A percentile compares a stretch with the other conserved stretches of the same genome.
These are phyloP conservation scores for Salix udensis DNA, from an alignment of 345 rosid genomes.

Conservation along the genomic window DNA sequence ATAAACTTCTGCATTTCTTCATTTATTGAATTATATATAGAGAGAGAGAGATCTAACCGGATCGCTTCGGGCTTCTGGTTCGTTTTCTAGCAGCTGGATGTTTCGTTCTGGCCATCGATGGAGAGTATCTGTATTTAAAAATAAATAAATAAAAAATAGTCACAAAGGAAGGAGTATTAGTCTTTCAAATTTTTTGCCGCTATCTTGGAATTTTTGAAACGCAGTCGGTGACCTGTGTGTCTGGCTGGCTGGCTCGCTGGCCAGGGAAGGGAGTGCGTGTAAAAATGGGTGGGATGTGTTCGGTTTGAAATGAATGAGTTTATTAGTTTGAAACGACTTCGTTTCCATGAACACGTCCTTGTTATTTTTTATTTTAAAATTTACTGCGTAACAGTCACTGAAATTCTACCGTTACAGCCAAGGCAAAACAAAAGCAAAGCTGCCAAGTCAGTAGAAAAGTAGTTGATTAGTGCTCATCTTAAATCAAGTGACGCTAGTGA, in stretches of 20 bases:
- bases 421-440: background rate
- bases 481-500: background rate
- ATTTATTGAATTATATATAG: background rate
- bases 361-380: too few relatives aligned
- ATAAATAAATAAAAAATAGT: too few relatives aligned
- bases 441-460: background rate
- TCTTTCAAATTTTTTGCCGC: slow-evolving; percentile 6
- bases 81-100: background rate
- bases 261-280: too few relatives aligned
- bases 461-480: background rate
- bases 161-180: background rate
- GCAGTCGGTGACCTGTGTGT: background rate
- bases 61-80: background rate
- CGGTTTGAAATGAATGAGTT: too few relatives aligned
- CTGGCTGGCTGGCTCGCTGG: too few relatives aligned
- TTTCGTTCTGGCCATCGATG: slow-evolving; percentile 20
- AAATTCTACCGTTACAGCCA: too few relatives aligned
- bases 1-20: too few relatives aligned
- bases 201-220: background rate
- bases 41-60: slow-evolving; percentile 1
- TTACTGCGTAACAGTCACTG: too few relatives aligned
- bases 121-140: background rate
- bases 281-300: too few relatives aligned
- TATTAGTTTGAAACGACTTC: too few relatives aligned
- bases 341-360: too few relatives aligned